A percentile compares a stretch with the other conserved stretches of the same genome.
These are phyloP conservation scores for Pleodorina starrii DNA, from an alignment of 139 green algal genomes.

Conservation along the genomic window DNA sequence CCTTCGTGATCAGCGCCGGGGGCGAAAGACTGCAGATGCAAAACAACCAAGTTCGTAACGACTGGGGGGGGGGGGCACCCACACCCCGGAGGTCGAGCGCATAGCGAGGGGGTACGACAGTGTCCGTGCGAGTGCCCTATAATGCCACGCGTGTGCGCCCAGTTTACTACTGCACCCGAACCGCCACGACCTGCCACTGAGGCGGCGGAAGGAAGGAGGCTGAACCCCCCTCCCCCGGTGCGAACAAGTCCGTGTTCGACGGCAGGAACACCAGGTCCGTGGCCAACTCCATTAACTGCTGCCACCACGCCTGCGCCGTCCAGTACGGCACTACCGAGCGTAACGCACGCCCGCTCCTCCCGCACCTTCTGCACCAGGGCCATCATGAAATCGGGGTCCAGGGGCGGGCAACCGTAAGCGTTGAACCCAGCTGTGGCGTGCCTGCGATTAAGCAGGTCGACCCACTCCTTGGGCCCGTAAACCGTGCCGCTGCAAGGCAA, in stretches of 20 bases:
- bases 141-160: background rate
- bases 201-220: background rate
- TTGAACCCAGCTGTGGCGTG: too few species aligned
- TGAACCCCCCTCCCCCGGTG: background rate
- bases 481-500: too few species aligned
- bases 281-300: background rate
- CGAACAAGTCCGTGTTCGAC: background rate
- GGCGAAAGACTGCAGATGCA: background rate
- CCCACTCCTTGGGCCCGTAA: too few species aligned
- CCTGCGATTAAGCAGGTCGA: too few species aligned
- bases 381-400: too few species aligned
- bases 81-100: background rate
- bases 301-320: conserved; percentile 16
- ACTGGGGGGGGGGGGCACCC: background rate
- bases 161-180: conserved; percentile 14
- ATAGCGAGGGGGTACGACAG: background rate
- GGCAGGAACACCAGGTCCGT: conserved; percentile 27
- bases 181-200: background rate
- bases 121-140: background rate
- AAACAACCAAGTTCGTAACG: background rate
- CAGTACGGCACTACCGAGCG: too few species aligned
- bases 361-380: too few species aligned
- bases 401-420: too few species aligned
- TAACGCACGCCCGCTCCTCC: too few species aligned
- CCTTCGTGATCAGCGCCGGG: too few species aligned